A percentile compares a stretch with the other conserved stretches of the same genome.
phyloP scores from a whole-genome alignment of 495 filamentous ascomycete genomes.

The Echria macrotheca region DNA sequence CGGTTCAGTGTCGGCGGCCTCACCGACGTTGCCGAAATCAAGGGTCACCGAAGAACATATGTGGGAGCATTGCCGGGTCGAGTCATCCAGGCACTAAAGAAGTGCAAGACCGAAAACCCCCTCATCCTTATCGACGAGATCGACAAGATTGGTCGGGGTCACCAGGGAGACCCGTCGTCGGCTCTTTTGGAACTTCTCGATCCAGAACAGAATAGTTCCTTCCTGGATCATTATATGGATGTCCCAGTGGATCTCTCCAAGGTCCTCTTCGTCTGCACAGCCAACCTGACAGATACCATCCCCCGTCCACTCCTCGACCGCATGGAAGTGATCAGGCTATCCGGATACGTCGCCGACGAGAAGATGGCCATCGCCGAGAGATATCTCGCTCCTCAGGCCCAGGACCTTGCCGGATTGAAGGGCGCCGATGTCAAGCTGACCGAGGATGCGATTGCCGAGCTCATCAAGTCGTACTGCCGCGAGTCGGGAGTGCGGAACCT shows the following conservation, averaged over 20 bases:
- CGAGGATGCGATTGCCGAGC: slow-evolving; percentile 82
- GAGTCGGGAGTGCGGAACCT: slow-evolving; percentile 96
- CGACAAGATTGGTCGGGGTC: slow-evolving; percentile 93
- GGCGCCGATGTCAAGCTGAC: slow-evolving; percentile 80
- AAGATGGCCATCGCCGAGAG: slow-evolving; percentile 97
- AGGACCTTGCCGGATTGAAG: slow-evolving; percentile 85
- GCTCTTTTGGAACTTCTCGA: slow-evolving; percentile 92
- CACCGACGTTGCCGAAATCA: slow-evolving; percentile 98
- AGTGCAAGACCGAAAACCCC: slow-evolving; percentile 98
- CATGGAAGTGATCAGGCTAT: slow-evolving; percentile 97
- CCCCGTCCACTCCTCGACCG: slow-evolving; percentile 89
- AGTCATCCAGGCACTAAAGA: slow-evolving; percentile 97
- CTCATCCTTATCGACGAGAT: slow-evolving; percentile 95
- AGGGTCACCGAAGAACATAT: slow-evolving; percentile 94
- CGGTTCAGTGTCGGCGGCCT: slow-evolving; percentile 95
- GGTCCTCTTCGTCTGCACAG: slow-evolving; percentile 98
- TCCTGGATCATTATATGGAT: slow-evolving; percentile 98
- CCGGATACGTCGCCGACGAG: slow-evolving; percentile 95
- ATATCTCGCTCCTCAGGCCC: slow-evolving; percentile 86
- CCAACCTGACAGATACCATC: slow-evolving; percentile 98
- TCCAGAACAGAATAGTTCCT: slow-evolving; percentile 95
- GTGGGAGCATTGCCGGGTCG: slow-evolving; percentile 93
- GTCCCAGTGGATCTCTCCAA: slow-evolving; percentile 97
- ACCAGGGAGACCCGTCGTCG: slow-evolving; percentile 94
- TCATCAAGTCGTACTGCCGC: slow-evolving; percentile 97